Base-by-base conservation (phyloP, 2,329 filamentous ascomycete species). In the Neonectria sp. region DNA sequence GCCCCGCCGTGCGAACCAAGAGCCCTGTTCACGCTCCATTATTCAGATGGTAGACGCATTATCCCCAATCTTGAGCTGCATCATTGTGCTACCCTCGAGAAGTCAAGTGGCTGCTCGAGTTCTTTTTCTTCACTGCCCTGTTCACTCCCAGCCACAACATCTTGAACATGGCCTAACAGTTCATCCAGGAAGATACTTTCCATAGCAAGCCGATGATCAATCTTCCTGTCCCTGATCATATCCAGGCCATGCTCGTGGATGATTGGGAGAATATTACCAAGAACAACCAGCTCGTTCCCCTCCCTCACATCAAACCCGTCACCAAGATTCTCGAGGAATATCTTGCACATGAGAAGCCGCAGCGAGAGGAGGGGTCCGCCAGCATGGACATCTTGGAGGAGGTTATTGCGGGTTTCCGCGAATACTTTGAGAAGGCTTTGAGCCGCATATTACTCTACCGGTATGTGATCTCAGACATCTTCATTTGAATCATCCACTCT, bases 191-290 rank as follows among this genome's bases (percentile, higher is more conserved):
- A 84, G 96, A 98, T 68, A 85, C 88, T 5, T 99, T 97, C 79
- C 90, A 95, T 77, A 87, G 88, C 69, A 91, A 95, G 65, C 95
- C 95, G 24, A 94, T 94, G 21, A 92, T 99, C 76, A 93, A 94
- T 75, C 88, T 99, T 48, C 88, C 91, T 56, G 91, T 98, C 71
- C 95, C 96, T 0, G 96, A 98, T 78, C 90, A 93, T 71, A 87
- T 99, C 72, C 98, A 98, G 84, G 94, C 93, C 17, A 88, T 97
- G 69, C 89, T 99, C 3, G 96, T 99, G 25, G 96, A 99, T 79
- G 96, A 99, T 80, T 99, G 96, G 96, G 96, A 99, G 81, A 97
- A 98, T 75, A 91, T 99, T 68, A 99, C 96, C 63, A 98, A 98
- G 83, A 96, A 97, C 78, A 90, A 94, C 73, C 93, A 95, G 78